phyloP scores from a whole-genome alignment of 805 yeast genomes.

The Saccharomycopsis schoenii region DNA sequence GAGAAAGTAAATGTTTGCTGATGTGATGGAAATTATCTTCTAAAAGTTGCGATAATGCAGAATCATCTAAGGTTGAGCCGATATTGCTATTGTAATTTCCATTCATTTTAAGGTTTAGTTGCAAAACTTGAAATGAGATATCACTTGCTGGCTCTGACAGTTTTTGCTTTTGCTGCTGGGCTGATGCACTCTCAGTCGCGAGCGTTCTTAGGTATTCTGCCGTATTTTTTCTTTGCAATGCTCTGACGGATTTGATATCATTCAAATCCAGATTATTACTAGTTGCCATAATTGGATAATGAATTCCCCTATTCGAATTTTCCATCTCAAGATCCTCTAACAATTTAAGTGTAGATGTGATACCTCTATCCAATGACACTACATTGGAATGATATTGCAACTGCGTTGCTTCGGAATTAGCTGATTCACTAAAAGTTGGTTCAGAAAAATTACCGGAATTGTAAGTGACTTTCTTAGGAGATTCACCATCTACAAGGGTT shows the following conservation, averaged over 20 bases:
- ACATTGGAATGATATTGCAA: conserved; percentile 68
- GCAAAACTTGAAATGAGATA: conserved; percentile 32
- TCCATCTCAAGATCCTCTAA: conserved; percentile 44
- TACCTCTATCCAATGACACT: conserved; percentile 51
- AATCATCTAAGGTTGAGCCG: conserved; percentile 51
- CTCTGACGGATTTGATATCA: conserved; percentile 20
- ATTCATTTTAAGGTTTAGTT: conserved; percentile 50
- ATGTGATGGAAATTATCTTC: conserved; percentile 59
- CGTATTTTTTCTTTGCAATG: conserved; percentile 19
- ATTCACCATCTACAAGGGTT: conserved; percentile 9
- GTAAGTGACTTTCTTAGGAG: conserved; percentile 13
- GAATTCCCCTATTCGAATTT: conserved; percentile 51
- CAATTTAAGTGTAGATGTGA: conserved; percentile 42
- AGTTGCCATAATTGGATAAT: conserved; percentile 42
- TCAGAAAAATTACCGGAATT: conserved; percentile 6
- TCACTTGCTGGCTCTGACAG: conserved; percentile 7
- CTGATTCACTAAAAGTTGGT: not conserved
- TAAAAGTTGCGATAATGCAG: conserved; percentile 58
- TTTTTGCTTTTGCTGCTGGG: conserved; percentile 13
- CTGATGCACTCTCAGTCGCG: conserved; percentile 9
- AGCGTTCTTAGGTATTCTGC: conserved; percentile 23
- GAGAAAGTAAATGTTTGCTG: conserved; percentile 53
- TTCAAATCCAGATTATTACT: conserved; percentile 25
- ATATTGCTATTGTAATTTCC: conserved; percentile 30
- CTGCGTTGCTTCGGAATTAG: conserved; percentile 52